Percentiles rank a stretch among this genome's conserved stretches.
Evolutionary conservation across 208 protist genomes (phyloP).

Genomic region (Tritrichomonas foetus): DNA sequence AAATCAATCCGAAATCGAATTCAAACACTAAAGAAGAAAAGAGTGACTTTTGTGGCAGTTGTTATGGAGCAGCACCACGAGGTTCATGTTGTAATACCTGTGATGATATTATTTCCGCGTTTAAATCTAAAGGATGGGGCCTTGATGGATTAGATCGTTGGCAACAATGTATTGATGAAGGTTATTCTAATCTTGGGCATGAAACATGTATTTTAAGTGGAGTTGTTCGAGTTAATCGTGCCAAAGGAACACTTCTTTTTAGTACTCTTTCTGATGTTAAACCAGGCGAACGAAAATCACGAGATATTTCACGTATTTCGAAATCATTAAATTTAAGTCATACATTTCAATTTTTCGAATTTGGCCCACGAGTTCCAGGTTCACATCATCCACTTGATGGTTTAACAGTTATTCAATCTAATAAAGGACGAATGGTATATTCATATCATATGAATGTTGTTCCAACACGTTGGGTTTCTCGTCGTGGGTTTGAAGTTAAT

Average conservation of each 20-base stretch:
- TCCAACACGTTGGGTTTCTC: neutral
- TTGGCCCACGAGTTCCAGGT: neutral
- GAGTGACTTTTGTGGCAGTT: neutral
- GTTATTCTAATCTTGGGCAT: neutral
- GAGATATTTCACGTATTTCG: neutral
- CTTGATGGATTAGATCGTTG: neutral
- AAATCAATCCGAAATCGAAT: too few relatives aligned
- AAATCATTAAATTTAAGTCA: neutral
- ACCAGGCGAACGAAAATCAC: neutral
- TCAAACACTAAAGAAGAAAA: neutral
- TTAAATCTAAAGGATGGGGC: neutral
- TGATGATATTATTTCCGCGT: slow-evolving; percentile 8
- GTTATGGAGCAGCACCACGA: neutral
- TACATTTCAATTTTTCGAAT: slow-evolving; percentile 23
- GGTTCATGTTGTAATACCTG: slow-evolving; percentile 2
- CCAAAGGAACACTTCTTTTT: neutral
- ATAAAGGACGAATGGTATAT: neutral
- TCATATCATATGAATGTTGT: neutral
- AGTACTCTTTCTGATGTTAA: neutral
- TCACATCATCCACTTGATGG: neutral
- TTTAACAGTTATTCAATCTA: neutral
- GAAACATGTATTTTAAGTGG: neutral
- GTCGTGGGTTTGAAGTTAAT: neutral
- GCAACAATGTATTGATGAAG: slow-evolving; percentile 37
- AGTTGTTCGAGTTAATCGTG: neutral